Evolutionary conservation across 2,329 filamentous ascomycete species (phyloP), one percentile per base, ranked within the genome.

Genomic region (Calonectria honghensis): DNA sequence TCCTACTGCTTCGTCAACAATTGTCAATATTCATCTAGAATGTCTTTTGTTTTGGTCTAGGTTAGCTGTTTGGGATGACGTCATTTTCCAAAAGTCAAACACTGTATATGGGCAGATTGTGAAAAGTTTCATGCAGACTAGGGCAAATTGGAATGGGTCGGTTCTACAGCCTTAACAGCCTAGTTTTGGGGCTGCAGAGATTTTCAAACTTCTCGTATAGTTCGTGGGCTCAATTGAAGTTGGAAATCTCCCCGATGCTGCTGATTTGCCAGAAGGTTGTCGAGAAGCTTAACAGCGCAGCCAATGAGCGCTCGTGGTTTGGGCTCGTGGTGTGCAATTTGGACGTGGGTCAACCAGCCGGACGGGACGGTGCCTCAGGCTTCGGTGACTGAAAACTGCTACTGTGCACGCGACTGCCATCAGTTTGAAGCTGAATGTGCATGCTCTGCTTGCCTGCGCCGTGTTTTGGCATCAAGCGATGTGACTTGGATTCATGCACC

Each of bases 261-360:
- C 4, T 61, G 32, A 24, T 27, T 61, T 27, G 5, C 20, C 27
- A 11, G 57, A 61, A 61, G 57, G 11, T 61, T 61, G 57, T 27
- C 39, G 57, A 39, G 57, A 61, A 61, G 57, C 57, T 61, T 61
- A 61, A 39, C 27, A 35, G 35, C 16, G 57, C n/a, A 37, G n/a
- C 57, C 57, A 61, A 61, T 61, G 57, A 37, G 57, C 11, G 9
- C 24, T 24, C 32, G 35, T 14, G 35, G n/a, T 11, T 39, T 2
- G 3, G n/a, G 57, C 57, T 61, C 57, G 57, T 61, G 57, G 54
- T 59, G 57, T 37, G 57, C 57, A 39, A 39, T 39, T 59, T 39
- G 20, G 35, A 24, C 35, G 39, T 39, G 35, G 32, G 57, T 35
- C n/a, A n/a, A 24, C n/a, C n/a, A 24, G 57, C n/a, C 6, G 14